Conservation (phyloP, 2,329 filamentous ascomycete species). For the Botrytis fabae region DNA sequence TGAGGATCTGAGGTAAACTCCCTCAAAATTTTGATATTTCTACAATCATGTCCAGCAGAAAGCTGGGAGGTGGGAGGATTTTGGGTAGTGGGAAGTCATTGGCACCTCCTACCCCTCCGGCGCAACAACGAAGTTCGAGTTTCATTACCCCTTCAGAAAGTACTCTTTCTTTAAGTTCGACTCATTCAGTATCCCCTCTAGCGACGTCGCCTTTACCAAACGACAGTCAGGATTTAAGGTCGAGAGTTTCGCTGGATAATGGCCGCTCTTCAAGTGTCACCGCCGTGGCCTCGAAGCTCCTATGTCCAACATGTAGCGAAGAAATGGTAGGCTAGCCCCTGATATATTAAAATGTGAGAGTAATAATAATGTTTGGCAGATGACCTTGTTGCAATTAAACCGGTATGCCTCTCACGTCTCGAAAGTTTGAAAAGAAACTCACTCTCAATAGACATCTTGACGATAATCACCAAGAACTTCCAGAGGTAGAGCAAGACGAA, state of each 20-base stretch:
- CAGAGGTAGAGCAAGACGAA: slow-evolving; percentile 71
- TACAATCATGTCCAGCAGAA: slow-evolving; percentile 71
- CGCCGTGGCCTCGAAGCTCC: slow-evolving; percentile 65
- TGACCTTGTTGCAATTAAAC: slow-evolving; percentile 91
- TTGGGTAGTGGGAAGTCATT: slow-evolving; percentile 84
- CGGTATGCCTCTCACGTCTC: slow-evolving; percentile 49
- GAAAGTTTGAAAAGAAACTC: slow-evolving; percentile 35
- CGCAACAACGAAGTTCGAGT: slow-evolving; percentile 42
- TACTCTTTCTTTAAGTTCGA: slow-evolving; percentile 75
- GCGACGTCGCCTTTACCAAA: slow-evolving; percentile 66
- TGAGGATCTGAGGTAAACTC: slow-evolving; percentile 29
- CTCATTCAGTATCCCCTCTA: slow-evolving; percentile 60
- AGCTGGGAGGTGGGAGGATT: slow-evolving; percentile 88
- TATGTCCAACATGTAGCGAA: slow-evolving; percentile 97
- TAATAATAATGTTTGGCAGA: slow-evolving; percentile 50
- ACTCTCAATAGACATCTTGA: slow-evolving; percentile 62
- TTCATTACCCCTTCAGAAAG: slow-evolving; percentile 62
- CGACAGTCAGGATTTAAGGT: slow-evolving; percentile 74
- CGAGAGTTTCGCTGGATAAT: slow-evolving; percentile 73
- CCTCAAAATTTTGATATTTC: slow-evolving; percentile 28
- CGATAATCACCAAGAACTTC: slow-evolving; percentile 70
- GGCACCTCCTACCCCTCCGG: slow-evolving; percentile 60
- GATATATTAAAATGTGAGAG: not conserved
- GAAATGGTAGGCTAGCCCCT: slow-evolving; percentile 72
- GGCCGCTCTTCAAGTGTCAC: slow-evolving; percentile 51